phyloP scores from a whole-genome alignment of 352 stramenopile genomes.

The Phytopythium cucurbitacearum region DNA sequence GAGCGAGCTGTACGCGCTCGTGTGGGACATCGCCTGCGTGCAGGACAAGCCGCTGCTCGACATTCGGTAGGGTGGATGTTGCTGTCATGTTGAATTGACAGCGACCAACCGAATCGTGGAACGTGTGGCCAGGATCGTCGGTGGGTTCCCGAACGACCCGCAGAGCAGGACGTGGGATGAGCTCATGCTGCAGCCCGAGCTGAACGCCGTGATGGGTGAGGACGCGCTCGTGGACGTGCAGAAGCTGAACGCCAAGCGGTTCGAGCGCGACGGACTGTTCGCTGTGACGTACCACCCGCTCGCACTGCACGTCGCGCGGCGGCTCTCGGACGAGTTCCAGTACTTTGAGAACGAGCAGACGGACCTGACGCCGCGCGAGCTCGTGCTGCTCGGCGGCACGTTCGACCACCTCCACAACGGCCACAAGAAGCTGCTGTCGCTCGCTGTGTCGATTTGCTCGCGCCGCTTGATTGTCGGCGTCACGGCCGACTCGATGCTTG shows the following conservation, averaged over 20 bases:
- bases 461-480: constrained; percentile 68
- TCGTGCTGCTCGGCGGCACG: constrained; percentile 76
- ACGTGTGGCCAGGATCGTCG: constrained; percentile 32
- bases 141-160: constrained; percentile 12
- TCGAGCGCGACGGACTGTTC: constrained; percentile 47
- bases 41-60: constrained; percentile 57
- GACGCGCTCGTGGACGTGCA: constrained; percentile 59
- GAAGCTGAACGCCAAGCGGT: constrained; percentile 57
- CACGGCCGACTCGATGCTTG: constrained; percentile 74
- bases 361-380: constrained; percentile 45
- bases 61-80: constrained; percentile 30
- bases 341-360: constrained; percentile 79
- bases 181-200: constrained; percentile 51
- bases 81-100: constrained; percentile 3
- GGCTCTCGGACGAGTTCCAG: constrained; percentile 41
- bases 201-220: constrained; percentile 66
- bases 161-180: constrained; percentile 51
- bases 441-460: constrained; percentile 58
- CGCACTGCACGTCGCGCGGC: constrained; percentile 39
- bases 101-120: neutral
- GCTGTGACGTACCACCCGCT: constrained; percentile 66
- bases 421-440: constrained; percentile 87
- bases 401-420: constrained; percentile 91
- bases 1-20: constrained; percentile 69
- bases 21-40: constrained; percentile 63